phyloP scores from a whole-genome alignment of 2,329 filamentous ascomycete genomes.

The Geosmithia morbida region DNA sequence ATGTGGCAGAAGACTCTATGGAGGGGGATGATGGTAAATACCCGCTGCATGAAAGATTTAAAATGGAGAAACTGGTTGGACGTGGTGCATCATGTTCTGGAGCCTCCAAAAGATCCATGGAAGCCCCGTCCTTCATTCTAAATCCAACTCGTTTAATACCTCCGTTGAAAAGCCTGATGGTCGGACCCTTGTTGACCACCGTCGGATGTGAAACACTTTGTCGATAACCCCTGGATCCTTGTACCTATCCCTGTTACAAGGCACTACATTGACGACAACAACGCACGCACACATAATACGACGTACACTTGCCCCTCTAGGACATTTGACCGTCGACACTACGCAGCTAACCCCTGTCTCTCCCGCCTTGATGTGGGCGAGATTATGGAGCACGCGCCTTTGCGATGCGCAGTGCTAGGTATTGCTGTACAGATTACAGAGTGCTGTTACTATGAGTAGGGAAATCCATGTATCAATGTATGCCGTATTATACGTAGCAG shows the following conservation, averaged over 20 bases:
- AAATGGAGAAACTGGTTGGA: neutral
- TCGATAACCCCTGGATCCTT: no score
- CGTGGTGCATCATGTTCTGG: neutral
- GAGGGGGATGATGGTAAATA: neutral
- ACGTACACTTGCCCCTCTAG: neutral
- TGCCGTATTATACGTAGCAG: no score
- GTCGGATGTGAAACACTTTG: no score
- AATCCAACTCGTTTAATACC: no score
- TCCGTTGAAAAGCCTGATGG: no score
- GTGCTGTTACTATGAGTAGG: neutral
- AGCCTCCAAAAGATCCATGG: neutral
- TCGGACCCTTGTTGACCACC: no score
- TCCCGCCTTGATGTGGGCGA: neutral
- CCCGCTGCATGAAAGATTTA: neutral
- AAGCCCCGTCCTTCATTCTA: no score
- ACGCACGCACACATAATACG: neutral
- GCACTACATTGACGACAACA: no score
- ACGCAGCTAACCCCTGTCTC: neutral
- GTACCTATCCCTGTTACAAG: no score
- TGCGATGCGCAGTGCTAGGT: no score
- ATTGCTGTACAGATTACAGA: no score
- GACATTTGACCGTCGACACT: neutral
- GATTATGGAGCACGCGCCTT: neutral
- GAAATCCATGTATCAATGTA: no score
- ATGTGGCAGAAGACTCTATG: neutral